Evolutionary conservation across 371 early-diverging fungal species (phyloP).

Genomic region (Mortierella sp.): DNA sequence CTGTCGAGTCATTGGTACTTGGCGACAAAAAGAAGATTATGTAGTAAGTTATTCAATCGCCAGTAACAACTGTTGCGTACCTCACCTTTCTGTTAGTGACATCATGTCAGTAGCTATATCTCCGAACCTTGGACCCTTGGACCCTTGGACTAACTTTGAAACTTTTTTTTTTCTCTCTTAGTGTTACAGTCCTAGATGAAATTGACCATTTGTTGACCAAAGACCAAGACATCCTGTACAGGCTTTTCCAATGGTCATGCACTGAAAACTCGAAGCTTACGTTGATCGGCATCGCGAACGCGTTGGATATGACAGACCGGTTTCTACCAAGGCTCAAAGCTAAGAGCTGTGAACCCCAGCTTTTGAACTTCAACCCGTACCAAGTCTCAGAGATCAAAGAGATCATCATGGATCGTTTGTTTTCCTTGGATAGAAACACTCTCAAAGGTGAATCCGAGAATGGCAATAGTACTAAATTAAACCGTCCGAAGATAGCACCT

Average conservation of each 20-base stretch:
- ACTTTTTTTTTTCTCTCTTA: not conserved
- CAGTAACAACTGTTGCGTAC: not conserved
- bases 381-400: constrained; percentile 80
- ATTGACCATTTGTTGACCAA: constrained; percentile 87
- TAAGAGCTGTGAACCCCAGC: constrained; percentile 81
- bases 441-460: constrained; percentile 5
- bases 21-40: constrained; percentile 54
- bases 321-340: constrained; percentile 89
- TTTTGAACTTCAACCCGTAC: constrained; percentile 91
- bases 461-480: constrained; percentile 5
- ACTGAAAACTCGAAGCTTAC: constrained; percentile 74
- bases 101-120: not conserved
- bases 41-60: constrained; percentile 55
- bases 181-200: constrained; percentile 92
- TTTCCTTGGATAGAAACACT: constrained; percentile 43
- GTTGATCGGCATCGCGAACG: constrained; percentile 95
- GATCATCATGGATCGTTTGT: constrained; percentile 87
- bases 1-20: constrained; percentile 57
- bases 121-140: too few relatives aligned
- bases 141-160: not conserved
- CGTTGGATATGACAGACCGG: constrained; percentile 90
- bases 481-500: constrained; percentile 38
- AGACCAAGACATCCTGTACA: constrained; percentile 87
- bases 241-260: constrained; percentile 85
- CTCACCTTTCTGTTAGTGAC: not conserved